A percentile compares a stretch with the other conserved stretches of the same genome.
phyloP scores from a whole-genome alignment of 1,139 yeast genomes.

The Lodderomyces oxycetoniae region DNA sequence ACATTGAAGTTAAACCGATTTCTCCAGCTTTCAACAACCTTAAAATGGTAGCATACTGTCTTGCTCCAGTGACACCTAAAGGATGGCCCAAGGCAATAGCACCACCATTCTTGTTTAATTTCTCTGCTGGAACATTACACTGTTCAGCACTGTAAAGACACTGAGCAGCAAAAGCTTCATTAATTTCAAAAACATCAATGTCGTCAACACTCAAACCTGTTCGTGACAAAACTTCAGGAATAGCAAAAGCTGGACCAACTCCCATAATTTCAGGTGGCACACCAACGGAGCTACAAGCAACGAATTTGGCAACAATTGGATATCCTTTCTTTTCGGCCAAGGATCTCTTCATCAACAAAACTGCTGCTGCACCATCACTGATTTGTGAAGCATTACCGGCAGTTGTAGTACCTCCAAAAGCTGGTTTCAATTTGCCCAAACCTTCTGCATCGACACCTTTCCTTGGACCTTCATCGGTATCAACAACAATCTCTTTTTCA shows the following conservation, averaged over 20 bases:
- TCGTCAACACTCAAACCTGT: conserved; percentile 13
- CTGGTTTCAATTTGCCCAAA: conserved; percentile 29
- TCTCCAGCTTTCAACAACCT: conserved; percentile 15
- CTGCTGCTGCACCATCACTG: conserved; percentile 41
- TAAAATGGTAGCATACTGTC: conserved; percentile 15
- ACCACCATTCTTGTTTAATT: conserved; percentile 15
- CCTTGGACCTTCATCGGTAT: conserved; percentile 32
- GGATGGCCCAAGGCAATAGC: conserved; percentile 17
- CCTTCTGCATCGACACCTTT: conserved; percentile 25
- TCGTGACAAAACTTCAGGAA: conserved; percentile 26
- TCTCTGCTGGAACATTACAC: conserved; percentile 11
- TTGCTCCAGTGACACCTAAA: conserved; percentile 15
- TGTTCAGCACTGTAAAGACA: conserved; percentile 14
- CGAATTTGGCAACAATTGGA: conserved; percentile 34
- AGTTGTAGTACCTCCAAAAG: conserved; percentile 35
- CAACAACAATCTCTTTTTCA: conserved; percentile 14
- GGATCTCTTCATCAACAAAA: conserved; percentile 31
- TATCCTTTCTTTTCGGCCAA: conserved; percentile 31
- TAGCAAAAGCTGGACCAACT: conserved; percentile 37
- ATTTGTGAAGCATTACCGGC: conserved; percentile 43
- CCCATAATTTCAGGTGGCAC: conserved; percentile 40
- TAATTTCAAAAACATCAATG: conserved; percentile 14
- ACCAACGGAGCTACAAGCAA: conserved; percentile 33
- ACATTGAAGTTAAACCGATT: conserved; percentile 16
- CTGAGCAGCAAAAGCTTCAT: conserved; percentile 17